Conservation (phyloP, 1,284 basidiomycete genomes). For the Ceratobasidium sp. region DNA sequence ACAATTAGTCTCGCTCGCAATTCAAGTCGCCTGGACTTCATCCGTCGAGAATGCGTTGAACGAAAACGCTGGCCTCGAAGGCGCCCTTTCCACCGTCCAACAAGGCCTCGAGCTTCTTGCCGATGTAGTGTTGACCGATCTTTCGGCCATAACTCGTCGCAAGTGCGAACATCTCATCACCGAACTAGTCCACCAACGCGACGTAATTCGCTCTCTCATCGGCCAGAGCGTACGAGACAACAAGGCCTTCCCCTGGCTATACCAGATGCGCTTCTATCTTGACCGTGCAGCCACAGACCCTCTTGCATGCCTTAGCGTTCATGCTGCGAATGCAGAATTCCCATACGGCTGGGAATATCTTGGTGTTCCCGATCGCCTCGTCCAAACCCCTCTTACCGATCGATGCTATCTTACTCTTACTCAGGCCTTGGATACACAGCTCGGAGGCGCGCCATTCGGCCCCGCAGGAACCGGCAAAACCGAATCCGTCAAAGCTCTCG, state of each 20-base stretch:
- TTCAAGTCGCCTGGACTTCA: constrained; percentile 93
- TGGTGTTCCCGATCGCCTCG: constrained; percentile 93
- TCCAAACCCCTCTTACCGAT: constrained; percentile 98
- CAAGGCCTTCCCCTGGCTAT: constrained; percentile 89
- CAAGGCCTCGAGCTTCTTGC: constrained; percentile 92
- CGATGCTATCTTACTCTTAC: constrained; percentile 95
- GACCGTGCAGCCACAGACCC: constrained; percentile 73
- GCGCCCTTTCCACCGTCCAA: constrained; percentile 74
- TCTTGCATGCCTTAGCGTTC: constrained; percentile 78
- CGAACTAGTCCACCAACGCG: constrained; percentile 96
- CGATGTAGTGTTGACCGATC: constrained; percentile 91
- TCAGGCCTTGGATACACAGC: constrained; percentile 91
- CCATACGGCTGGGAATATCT: constrained; percentile 99
- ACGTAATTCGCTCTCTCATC: constrained; percentile 85
- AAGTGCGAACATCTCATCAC: constrained; percentile 99
- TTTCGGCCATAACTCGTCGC: constrained; percentile 84
- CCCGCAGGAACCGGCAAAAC: constrained; percentile 99
- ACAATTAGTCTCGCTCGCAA: constrained; percentile 90
- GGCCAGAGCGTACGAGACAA: constrained; percentile 67
- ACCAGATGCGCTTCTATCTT: constrained; percentile 98
- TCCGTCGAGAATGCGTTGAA: constrained; percentile 80
- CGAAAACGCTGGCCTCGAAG: constrained; percentile 61
- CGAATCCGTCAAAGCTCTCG: constrained; percentile 98
- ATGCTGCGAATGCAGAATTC: constrained; percentile 90
- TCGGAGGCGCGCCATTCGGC: constrained; percentile 97